A percentile compares a stretch with the other conserved stretches of the same genome.
These are phyloP conservation scores for Penicillium expansum DNA, from an alignment of 2,329 filamentous ascomycete genomes.

Conservation along the genomic window DNA sequence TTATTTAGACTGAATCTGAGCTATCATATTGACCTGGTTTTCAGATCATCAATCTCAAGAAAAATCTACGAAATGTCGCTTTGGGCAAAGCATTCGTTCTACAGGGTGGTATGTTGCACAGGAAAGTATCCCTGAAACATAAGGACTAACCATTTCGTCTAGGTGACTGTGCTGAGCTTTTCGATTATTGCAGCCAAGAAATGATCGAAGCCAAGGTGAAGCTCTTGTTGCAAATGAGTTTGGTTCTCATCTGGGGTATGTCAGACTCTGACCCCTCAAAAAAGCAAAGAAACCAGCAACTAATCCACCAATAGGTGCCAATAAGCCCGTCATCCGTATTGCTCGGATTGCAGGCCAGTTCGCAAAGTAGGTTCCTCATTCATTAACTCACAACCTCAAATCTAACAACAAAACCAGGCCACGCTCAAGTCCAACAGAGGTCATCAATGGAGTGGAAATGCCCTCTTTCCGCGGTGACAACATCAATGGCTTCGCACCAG, in stretches of 20 bases:
- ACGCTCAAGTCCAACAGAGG: conserved; percentile 81
- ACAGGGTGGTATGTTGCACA: conserved; percentile 65
- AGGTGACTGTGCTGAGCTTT: conserved; percentile 89
- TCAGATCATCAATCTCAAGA: conserved; percentile 71
- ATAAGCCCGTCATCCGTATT: conserved; percentile 84
- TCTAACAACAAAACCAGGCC: conserved; percentile 48
- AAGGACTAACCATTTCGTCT: neutral
- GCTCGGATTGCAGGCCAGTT: conserved; percentile 97
- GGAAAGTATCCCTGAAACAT: neutral
- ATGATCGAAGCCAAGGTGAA: conserved; percentile 97
- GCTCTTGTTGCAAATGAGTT: conserved; percentile 91
- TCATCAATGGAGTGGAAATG: conserved; percentile 73
- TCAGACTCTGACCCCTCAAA: conserved; percentile 38
- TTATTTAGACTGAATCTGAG: neutral
- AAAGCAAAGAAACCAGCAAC: neutral
- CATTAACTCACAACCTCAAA: neutral
- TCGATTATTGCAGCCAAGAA: conserved; percentile 87
- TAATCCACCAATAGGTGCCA: conserved; percentile 43
- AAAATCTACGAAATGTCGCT: conserved; percentile 78
- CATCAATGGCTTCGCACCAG: conserved; percentile 73
- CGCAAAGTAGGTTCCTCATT: conserved; percentile 60
- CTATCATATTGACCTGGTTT: conserved; percentile 1
- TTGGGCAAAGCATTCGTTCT: conserved; percentile 88
- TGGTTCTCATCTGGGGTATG: conserved; percentile 83
- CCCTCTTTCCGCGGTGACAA: conserved; percentile 95